Evolutionary conservation across 441 rosid genomes (phyloP).

Genomic region (Croton laevigatus): DNA sequence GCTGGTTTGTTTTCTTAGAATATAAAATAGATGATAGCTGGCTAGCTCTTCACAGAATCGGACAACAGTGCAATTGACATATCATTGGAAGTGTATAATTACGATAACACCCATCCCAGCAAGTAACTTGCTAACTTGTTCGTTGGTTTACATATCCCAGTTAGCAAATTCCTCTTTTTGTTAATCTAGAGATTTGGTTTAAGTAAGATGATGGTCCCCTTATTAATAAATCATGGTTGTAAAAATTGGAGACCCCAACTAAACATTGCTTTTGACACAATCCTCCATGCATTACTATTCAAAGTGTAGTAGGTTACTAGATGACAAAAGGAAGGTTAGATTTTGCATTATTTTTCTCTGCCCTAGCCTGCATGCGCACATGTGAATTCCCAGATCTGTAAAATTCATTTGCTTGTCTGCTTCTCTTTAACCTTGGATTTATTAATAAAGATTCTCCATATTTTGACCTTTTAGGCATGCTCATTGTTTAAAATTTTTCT

Average conservation of each 20-base stretch:
- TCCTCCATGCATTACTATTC: constrained; percentile 24
- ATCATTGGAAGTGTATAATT: background rate
- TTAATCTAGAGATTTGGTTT: constrained; percentile 8
- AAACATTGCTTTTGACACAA: constrained; percentile 25
- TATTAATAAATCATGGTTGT: constrained; percentile 10
- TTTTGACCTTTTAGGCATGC: constrained; percentile 10
- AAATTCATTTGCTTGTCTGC: constrained; percentile 41
- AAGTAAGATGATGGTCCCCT: constrained; percentile 23
- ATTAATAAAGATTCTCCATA: constrained; percentile 17
- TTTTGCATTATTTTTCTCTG: constrained; percentile 31
- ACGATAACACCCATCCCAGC: background rate
- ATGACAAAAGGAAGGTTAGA: constrained; percentile 38
- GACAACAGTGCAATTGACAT: constrained; percentile 3
- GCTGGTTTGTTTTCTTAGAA: background rate
- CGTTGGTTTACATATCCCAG: background rate
- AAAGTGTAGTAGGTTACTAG: constrained; percentile 27
- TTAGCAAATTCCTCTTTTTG: constrained; percentile 3
- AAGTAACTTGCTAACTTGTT: no score
- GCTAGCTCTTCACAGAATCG: background rate
- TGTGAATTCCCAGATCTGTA: constrained; percentile 44
- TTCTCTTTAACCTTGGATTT: constrained; percentile 31
- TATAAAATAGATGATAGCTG: background rate
- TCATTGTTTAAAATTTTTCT: constrained; percentile 1
- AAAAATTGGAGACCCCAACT: constrained; percentile 12
- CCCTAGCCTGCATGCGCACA: constrained; percentile 40